Base-by-base conservation (phyloP, 768 basidiomycete genomes). In the Mycena latifolia region DNA sequence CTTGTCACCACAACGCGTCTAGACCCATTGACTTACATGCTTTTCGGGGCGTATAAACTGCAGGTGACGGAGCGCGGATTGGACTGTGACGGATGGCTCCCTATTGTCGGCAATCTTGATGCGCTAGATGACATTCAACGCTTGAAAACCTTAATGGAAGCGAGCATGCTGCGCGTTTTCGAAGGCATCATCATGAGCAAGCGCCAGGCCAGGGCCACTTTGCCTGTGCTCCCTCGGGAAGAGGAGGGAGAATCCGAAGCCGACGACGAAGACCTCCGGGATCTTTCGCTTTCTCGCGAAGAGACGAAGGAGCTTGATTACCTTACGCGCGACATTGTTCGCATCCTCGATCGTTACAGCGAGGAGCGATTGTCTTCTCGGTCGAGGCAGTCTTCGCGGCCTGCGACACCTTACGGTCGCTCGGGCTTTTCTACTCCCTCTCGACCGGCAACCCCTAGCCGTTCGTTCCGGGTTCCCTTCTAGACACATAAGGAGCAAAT, bases 61-160 rank as follows among this genome's bases (percentile, higher is more conserved):
- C 79, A 87, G 65, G 88, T 92, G 45, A 87, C 87, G 0, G 85
- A 88, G 41, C 84, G 86, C 20, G 94, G 95, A 8, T 76, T 98
- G 54, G 90, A 92, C 72, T 96, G 94, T 73, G 96, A 98, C 73
- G 89, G 87, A 47, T 98, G 96, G 96, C 79, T 98, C 14, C 94
- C 95, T 24, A 85, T 96, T 50, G 84, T 90, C 39, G 93, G 93
- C 43, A 87, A 90, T 67, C 70, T 90, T 54, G 84, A 91, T 71
- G 86, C 88, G 2, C 78, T 98, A 71, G 94, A 96, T 73, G 90
- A 95, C 68, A 80, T 97, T n/a, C 90, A 92, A 75, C 85, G 88
- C 15, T 80, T 98, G 73, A 96, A 95, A 78, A 82, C 79, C 22
- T 79, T 91, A 71, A 87, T 96, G 83, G 94, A 97, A 70, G 81